Evolutionary conservation across 768 basidiomycete species (phyloP).

Genomic region (Clitopilus passeckerianus): DNA sequence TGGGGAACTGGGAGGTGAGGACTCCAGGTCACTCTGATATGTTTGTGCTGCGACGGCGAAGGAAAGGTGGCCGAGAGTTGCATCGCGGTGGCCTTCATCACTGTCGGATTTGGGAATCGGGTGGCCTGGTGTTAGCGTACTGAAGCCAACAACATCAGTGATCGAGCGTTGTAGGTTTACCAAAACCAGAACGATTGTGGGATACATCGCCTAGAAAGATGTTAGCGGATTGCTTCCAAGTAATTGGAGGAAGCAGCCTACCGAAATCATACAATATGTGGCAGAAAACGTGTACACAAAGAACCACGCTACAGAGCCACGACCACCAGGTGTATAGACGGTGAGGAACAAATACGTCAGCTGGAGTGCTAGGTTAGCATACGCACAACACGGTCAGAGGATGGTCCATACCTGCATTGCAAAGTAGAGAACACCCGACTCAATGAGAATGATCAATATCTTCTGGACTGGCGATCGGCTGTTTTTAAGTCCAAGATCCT

Average conservation of each 20-base stretch:
- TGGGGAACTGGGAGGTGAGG: neutral
- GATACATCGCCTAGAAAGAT: conserved; percentile 6
- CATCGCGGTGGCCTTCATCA: neutral
- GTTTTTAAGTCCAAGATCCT: conserved; percentile 14
- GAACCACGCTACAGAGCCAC: neutral
- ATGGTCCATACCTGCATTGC: neutral
- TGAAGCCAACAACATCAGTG: conserved; percentile 1
- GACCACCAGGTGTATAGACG: neutral
- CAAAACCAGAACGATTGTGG: conserved; percentile 5
- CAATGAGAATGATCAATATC: neutral
- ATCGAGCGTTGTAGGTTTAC: conserved; percentile 7
- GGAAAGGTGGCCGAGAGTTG: neutral
- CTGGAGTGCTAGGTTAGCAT: neutral
- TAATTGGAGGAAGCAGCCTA: neutral
- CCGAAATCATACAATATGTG: neutral
- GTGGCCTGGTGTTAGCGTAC: neutral
- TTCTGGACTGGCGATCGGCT: neutral
- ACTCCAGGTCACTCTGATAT: neutral
- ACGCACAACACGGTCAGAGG: neutral
- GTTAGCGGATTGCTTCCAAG: neutral
- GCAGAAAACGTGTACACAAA: neutral
- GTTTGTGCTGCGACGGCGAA: neutral
- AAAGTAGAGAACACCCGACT: neutral
- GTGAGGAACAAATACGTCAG: neutral
- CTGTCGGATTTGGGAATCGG: neutral